phyloP scores from a whole-genome alignment of 768 basidiomycete genomes.

The Boletus subcaerulescens region DNA sequence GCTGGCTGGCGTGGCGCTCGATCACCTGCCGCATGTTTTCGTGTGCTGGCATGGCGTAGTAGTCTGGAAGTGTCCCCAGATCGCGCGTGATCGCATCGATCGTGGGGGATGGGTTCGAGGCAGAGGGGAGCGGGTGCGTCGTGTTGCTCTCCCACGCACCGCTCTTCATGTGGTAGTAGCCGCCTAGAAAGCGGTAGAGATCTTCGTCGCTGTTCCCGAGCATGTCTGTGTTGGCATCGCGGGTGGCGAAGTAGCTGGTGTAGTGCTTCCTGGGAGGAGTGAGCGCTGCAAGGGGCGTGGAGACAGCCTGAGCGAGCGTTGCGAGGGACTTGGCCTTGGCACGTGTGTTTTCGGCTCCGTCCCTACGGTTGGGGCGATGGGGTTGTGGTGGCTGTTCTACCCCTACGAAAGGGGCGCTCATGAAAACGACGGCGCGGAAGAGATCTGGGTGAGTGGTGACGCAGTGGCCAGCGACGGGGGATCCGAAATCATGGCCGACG shows the following conservation, averaged over 20 bases:
- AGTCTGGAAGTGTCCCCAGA: constrained; percentile 47
- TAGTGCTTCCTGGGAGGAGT: constrained; percentile 59
- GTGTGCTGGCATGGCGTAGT: constrained; percentile 60
- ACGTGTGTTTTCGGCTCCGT: constrained; percentile 1
- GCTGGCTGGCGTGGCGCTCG: constrained; percentile 32
- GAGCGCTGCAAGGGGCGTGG: constrained; percentile 35
- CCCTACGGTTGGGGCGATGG: not conserved
- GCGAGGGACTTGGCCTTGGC: constrained; percentile 10
- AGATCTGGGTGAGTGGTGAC: constrained; percentile 55
- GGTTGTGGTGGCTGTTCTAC: constrained; percentile 32
- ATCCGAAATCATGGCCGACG: constrained; percentile 63
- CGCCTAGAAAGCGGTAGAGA: constrained; percentile 22
- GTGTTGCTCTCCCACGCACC: constrained; percentile 48
- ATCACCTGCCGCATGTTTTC: constrained; percentile 53
- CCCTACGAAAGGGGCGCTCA: constrained; percentile 57
- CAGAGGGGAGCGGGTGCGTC: constrained; percentile 36
- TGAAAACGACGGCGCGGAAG: constrained; percentile 53
- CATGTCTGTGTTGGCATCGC: constrained; percentile 47
- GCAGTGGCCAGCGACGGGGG: constrained; percentile 49
- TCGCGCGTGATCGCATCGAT: constrained; percentile 28
- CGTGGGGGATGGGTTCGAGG: constrained; percentile 21
- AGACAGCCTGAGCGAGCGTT: constrained; percentile 3
- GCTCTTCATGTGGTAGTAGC: constrained; percentile 50
- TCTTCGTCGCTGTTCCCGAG: constrained; percentile 16
- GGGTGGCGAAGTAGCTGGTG: constrained; percentile 46